Evolutionary conservation across 176 grass and related monocot genomes (phyloP), one percentile per base, ranked within the genome.

Genomic region (Olyra latifolia): DNA sequence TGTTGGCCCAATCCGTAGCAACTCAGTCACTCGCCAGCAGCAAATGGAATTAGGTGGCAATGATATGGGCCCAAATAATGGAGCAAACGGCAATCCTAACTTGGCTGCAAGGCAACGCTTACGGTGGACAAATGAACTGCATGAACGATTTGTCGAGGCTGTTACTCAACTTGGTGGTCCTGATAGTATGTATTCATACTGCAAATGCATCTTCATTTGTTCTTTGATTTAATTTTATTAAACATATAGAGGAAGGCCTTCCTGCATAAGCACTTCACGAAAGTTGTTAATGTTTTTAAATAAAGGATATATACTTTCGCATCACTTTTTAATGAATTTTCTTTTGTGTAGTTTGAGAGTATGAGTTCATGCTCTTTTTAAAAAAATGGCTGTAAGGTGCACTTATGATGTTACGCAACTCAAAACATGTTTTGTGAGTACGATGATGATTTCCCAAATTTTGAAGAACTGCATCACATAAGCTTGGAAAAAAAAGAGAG

Each of bases 61-160:
- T 43, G 64, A 88, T 62, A 88, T 84, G 86, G 88, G 48, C 15
- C 25, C 75, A 1, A 79, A 57, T 68, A 80, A 91, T 64, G 88
- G 62, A 74, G 83, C 44, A 55, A 89, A 75, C 66, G 89, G 69
- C 62, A 95, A 80, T 62, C 0, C 69, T 59, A 94, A 82, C 81
- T 66, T 81, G 54, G 69, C 90, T 77, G 86, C 88, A 2, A 92
- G 96, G 24, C 96, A 99, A 84, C 92, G 96, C 25, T 87, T 99
- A 71, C 91, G 92, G 58, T 99, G 96, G 96, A 99, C 96, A 67
- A 81, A 93, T 74, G 96, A 99, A 63, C 83, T 99, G n/a, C 96
- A 99, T 43, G 86, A 95, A 61, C 89, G 52, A 76, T 99, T 99
- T 91, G 92, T 99, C 6, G 90, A 89, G 75, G 92, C 96, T 38